Conservation (phyloP, 164 flowering plant species). For the Stephania cephalantha region DNA sequence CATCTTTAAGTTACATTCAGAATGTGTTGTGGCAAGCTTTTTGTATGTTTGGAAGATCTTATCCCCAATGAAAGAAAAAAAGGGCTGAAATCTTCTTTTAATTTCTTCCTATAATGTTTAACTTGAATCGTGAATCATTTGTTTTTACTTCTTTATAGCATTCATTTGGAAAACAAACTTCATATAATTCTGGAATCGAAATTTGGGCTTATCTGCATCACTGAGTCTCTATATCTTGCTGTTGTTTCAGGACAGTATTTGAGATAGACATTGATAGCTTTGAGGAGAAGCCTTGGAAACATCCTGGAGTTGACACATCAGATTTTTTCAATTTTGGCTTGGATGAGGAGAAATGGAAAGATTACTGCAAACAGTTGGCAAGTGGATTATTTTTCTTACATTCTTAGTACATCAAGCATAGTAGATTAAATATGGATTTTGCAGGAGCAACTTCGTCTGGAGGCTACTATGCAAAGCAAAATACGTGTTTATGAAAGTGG, state of each 20-base stretch:
- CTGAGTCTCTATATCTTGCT: not conserved
- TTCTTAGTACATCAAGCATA: not conserved
- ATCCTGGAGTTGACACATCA: slow-evolving; percentile 62
- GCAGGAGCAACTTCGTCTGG: slow-evolving; percentile 88
- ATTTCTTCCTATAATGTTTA: not conserved
- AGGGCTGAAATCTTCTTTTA: not conserved
- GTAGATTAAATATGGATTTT: slow-evolving; percentile 15
- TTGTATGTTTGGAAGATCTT: not conserved
- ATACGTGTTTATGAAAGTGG: slow-evolving; percentile 97
- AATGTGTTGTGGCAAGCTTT: not conserved
- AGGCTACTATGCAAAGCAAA: slow-evolving; percentile 98
- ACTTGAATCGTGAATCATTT: not conserved
- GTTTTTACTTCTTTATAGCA: not conserved
- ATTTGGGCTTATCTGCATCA: not conserved
- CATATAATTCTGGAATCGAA: not conserved
- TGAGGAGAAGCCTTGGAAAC: slow-evolving; percentile 89
- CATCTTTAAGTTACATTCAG: not conserved
- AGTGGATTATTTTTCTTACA: slow-evolving; percentile 13
- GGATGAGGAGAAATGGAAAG: slow-evolving; percentile 85
- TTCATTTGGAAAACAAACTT: not conserved
- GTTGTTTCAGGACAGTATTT: slow-evolving; percentile 69
- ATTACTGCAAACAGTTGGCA: slow-evolving; percentile 88
- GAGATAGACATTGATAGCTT: slow-evolving; percentile 83
- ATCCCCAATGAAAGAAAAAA: not conserved
- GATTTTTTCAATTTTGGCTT: slow-evolving; percentile 92